These are phyloP conservation scores for Aspergillus avenaceus DNA, from an alignment of 495 filamentous ascomycete genomes.

Conservation along the genomic window DNA sequence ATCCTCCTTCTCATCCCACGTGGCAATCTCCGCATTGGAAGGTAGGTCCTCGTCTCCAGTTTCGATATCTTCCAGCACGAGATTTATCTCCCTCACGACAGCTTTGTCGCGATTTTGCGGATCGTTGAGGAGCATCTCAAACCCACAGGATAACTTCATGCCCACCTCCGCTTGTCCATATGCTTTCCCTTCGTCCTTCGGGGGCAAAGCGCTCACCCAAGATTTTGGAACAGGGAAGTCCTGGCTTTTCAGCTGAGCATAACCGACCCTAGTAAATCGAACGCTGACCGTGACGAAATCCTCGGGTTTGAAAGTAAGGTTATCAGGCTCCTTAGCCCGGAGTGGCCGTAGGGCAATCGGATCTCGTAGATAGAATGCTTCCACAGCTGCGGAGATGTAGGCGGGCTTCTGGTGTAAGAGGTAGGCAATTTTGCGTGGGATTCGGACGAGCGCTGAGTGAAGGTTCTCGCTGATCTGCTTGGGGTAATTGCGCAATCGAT, in stretches of 20 bases:
- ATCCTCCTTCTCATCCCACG: slow-evolving; percentile 68
- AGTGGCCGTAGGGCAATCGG: slow-evolving; percentile 72
- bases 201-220: slow-evolving; percentile 49
- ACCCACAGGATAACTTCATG: slow-evolving; percentile 85
- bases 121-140: slow-evolving; percentile 79
- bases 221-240: slow-evolving; percentile 65
- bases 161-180: slow-evolving; percentile 63
- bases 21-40: slow-evolving; percentile 63
- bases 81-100: slow-evolving; percentile 63
- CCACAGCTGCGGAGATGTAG: slow-evolving; percentile 75
- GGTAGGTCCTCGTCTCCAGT: slow-evolving; percentile 61
- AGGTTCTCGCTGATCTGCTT: slow-evolving; percentile 62
- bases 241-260: slow-evolving; percentile 88
- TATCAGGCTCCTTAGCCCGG: slow-evolving; percentile 39
- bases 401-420: slow-evolving; percentile 69
- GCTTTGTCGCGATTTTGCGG: slow-evolving; percentile 61
- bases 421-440: slow-evolving; percentile 81
- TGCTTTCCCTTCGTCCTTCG: slow-evolving; percentile 29
- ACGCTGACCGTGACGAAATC: slow-evolving; percentile 77
- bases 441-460: slow-evolving; percentile 64
- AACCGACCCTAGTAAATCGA: slow-evolving; percentile 82
- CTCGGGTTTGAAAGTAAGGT: slow-evolving; percentile 61
- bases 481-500: slow-evolving; percentile 79
- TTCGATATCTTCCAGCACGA: slow-evolving; percentile 70
- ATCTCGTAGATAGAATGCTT: slow-evolving; percentile 91